These are phyloP conservation scores for Alternaria tenuissima DNA, from an alignment of 2,329 filamentous ascomycete genomes.

Conservation along the genomic window DNA sequence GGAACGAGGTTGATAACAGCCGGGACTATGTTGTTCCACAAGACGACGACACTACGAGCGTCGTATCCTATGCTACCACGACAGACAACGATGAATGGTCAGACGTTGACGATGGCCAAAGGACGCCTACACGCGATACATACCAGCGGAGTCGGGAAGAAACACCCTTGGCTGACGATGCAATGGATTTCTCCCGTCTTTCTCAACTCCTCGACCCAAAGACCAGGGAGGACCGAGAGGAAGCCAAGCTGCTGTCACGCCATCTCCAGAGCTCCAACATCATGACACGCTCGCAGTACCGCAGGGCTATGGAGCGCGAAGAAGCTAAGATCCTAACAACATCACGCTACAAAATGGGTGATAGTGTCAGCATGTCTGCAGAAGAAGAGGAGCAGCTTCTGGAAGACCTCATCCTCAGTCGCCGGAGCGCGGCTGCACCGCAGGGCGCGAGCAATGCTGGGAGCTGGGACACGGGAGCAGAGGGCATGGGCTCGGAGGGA, in stretches of 20 bases:
- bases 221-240: slow-evolving; percentile 77
- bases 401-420: slow-evolving; percentile 66
- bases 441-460: slow-evolving; percentile 45
- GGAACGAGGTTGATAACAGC: slow-evolving; percentile 82
- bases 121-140: slow-evolving; percentile 77
- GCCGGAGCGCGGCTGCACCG: slow-evolving; percentile 55
- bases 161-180: slow-evolving; percentile 59
- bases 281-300: slow-evolving; percentile 83
- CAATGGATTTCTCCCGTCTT: slow-evolving; percentile 71
- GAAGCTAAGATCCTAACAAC: slow-evolving; percentile 71
- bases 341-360: slow-evolving; percentile 43
- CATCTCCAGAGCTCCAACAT: slow-evolving; percentile 76
- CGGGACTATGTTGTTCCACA: slow-evolving; percentile 74
- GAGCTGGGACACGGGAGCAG: slow-evolving; percentile 74
- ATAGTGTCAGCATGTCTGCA: slow-evolving; percentile 34
- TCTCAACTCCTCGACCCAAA: slow-evolving; percentile 83
- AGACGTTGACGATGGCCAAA: slow-evolving; percentile 59
- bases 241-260: slow-evolving; percentile 81
- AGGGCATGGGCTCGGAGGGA: slow-evolving; percentile 75
- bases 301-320: slow-evolving; percentile 71
- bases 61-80: slow-evolving; percentile 72
- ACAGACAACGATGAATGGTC: slow-evolving; percentile 53
- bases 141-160: slow-evolving; percentile 60
- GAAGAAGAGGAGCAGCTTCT: slow-evolving; percentile 67
- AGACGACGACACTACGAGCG: slow-evolving; percentile 81